These are phyloP conservation scores for Zizania palustris DNA, from an alignment of 202 grass and related monocot genomes.

Conservation along the genomic window DNA sequence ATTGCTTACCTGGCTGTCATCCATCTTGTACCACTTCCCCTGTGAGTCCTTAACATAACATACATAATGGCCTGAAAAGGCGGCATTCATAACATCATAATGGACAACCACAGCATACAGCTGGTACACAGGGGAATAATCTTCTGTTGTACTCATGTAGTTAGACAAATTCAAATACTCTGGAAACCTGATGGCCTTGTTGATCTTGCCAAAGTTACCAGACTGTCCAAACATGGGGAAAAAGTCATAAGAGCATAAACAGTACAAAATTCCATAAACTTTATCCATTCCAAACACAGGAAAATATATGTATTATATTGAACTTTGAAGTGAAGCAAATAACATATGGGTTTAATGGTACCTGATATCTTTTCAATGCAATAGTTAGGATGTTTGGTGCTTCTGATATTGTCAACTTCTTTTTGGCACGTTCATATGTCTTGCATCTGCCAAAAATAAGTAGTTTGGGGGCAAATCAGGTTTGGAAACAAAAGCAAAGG, in stretches of 20 bases:
- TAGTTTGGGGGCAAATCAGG: slow-evolving; percentile 23
- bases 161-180: slow-evolving; percentile 68
- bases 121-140: slow-evolving; percentile 71
- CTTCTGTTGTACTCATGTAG: slow-evolving; percentile 79
- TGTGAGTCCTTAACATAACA: slow-evolving; percentile 84
- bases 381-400: slow-evolving; percentile 95
- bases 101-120: slow-evolving; percentile 96
- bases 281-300: slow-evolving; percentile 14
- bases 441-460: slow-evolving; percentile 66
- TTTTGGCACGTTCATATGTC: slow-evolving; percentile 82
- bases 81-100: slow-evolving; percentile 60
- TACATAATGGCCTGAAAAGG: slow-evolving; percentile 86
- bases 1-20: slow-evolving; percentile 75
- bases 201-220: slow-evolving; percentile 80
- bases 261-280: neutral
- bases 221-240: slow-evolving; percentile 52
- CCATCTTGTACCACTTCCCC: slow-evolving; percentile 76
- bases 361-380: slow-evolving; percentile 92
- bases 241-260: slow-evolving; percentile 18
- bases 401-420: slow-evolving; percentile 92
- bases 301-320: slow-evolving; percentile 16
- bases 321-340: slow-evolving; percentile 25
- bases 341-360: slow-evolving; percentile 43
- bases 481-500: slow-evolving; percentile 25
- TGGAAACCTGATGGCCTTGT: slow-evolving; percentile 64